These are phyloP conservation scores for Tolypocladium album DNA, from an alignment of 2,329 filamentous ascomycete genomes.

Conservation along the genomic window DNA sequence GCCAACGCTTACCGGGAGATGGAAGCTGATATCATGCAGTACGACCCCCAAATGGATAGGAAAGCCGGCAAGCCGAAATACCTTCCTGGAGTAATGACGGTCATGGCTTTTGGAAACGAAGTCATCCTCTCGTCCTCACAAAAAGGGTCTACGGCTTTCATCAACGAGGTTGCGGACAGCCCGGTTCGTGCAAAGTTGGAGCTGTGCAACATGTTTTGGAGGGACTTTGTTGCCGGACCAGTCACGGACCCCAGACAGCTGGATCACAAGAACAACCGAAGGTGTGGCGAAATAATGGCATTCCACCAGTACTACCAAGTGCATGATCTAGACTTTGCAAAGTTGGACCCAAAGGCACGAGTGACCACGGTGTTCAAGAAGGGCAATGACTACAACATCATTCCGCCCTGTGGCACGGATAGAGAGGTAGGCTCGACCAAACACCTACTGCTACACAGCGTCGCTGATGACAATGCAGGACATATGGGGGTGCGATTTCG, in stretches of 20 bases:
- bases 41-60: too few relatives aligned
- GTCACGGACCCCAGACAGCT: not conserved
- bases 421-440: not conserved
- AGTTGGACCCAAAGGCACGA: not conserved
- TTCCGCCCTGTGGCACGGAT: not conserved
- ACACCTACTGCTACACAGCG: not conserved
- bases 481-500: not conserved
- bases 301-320: not conserved
- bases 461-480: not conserved
- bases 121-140: too few relatives aligned
- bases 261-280: not conserved
- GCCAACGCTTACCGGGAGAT: too few relatives aligned
- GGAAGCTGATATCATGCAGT: too few relatives aligned
- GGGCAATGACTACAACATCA: not conserved
- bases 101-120: too few relatives aligned
- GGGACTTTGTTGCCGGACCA: not conserved
- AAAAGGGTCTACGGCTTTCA: too few relatives aligned
- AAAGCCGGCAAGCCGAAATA: too few relatives aligned
- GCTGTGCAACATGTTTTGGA: not conserved
- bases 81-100: too few relatives aligned
- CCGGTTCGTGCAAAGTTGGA: not conserved
- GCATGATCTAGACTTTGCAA: not conserved
- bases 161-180: too few relatives aligned
- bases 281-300: not conserved
- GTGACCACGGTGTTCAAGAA: not conserved